Percentiles rank a stretch among this genome's conserved stretches.
These are phyloP conservation scores for Yamadazyma triangularis DNA, from an alignment of 1,139 yeast genomes.

Conservation along the genomic window DNA sequence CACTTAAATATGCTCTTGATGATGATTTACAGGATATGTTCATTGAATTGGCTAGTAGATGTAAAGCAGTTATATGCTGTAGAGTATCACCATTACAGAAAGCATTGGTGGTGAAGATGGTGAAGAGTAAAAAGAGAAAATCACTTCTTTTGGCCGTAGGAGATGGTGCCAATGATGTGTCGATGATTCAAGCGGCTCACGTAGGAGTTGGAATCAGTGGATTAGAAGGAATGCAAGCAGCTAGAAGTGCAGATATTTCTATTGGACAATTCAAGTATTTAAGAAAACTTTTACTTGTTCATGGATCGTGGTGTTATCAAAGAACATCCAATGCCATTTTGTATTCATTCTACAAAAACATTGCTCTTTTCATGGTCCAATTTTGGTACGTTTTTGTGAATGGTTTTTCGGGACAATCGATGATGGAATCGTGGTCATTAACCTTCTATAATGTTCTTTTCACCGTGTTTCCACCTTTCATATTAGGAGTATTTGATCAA, in stretches of 20 bases:
- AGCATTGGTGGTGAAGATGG: slow-evolving; percentile 91
- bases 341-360: slow-evolving; percentile 93
- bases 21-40: slow-evolving; percentile 74
- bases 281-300: slow-evolving; percentile 79
- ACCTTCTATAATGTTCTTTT: slow-evolving; percentile 95
- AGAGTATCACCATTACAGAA: slow-evolving; percentile 97
- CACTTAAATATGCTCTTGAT: slow-evolving; percentile 80
- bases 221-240: slow-evolving; percentile 99
- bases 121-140: slow-evolving; percentile 51
- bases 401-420: slow-evolving; percentile 92
- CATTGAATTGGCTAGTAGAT: slow-evolving; percentile 73
- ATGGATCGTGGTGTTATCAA: slow-evolving; percentile 97
- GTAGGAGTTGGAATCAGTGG: slow-evolving; percentile 99
- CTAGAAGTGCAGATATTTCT: slow-evolving; percentile 94
- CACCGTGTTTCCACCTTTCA: slow-evolving; percentile 94
- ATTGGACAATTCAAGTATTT: slow-evolving; percentile 93
- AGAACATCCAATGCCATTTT: slow-evolving; percentile 88
- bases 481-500: slow-evolving; percentile 94
- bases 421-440: slow-evolving; percentile 96
- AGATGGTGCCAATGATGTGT: slow-evolving; percentile 97
- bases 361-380: slow-evolving; percentile 94
- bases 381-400: slow-evolving; percentile 95
- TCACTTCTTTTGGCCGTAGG: slow-evolving; percentile 89
- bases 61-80: slow-evolving; percentile 93
- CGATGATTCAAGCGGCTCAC: slow-evolving; percentile 98